Percentiles rank a stretch among this genome's conserved stretches.
Conservation (phyloP, 345 rosid species). For the Barbarea vulgaris region DNA sequence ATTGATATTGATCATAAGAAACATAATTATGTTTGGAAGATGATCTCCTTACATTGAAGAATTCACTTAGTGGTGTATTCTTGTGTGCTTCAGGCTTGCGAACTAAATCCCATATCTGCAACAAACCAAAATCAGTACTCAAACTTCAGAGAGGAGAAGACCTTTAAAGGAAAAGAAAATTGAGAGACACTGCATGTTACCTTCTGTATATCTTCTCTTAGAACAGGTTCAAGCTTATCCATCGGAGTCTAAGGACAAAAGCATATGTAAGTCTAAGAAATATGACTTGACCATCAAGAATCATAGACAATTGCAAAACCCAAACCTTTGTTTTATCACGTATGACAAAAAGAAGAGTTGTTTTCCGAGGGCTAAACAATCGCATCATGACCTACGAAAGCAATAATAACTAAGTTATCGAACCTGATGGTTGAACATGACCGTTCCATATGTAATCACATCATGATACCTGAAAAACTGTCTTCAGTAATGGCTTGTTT, state of each 20-base stretch:
- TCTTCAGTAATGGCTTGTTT: slow-evolving; percentile 86
- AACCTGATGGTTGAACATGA: slow-evolving; percentile 14
- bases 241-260: slow-evolving; percentile 63
- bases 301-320: not conserved
- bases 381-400: slow-evolving; percentile 76
- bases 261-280: slow-evolving; percentile 14
- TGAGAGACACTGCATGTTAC: slow-evolving; percentile 32
- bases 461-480: slow-evolving; percentile 74
- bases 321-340: slow-evolving; percentile 88
- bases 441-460: slow-evolving; percentile 6
- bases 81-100: slow-evolving; percentile 72
- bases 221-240: slow-evolving; percentile 61
- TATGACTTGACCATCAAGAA: slow-evolving; percentile 17
- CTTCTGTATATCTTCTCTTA: slow-evolving; percentile 85
- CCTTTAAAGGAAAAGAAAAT: not conserved
- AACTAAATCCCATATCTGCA: slow-evolving; percentile 85
- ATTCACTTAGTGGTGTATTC: slow-evolving; percentile 77
- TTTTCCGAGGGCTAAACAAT: slow-evolving; percentile 87
- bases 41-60: slow-evolving; percentile 65
- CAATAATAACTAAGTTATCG: slow-evolving; percentile 20
- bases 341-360: slow-evolving; percentile 83
- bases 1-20: slow-evolving; percentile 4
- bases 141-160: slow-evolving; percentile 19
- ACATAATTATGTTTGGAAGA: not conserved
- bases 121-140: slow-evolving; percentile 8